A percentile compares a stretch with the other conserved stretches of the same genome.
phyloP scores from a whole-genome alignment of 2,329 filamentous ascomycete species.

The Byssothecium circinans region DNA sequence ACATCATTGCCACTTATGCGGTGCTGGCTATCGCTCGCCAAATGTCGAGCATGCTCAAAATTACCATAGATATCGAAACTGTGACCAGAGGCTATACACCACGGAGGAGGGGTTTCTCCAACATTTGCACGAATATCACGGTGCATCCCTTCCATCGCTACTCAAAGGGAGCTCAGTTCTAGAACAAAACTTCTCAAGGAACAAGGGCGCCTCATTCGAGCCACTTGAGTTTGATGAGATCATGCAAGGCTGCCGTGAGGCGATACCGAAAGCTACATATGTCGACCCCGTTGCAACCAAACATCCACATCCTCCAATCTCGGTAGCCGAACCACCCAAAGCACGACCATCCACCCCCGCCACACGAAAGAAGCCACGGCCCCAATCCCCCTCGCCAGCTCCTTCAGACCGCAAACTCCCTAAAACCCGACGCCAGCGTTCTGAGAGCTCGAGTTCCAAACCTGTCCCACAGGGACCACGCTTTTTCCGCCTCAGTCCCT shows the following conservation, averaged over 20 bases:
- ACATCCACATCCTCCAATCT: constrained; percentile 1
- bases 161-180: constrained; percentile 31
- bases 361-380: constrained; percentile 18
- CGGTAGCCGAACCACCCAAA: constrained; percentile 12
- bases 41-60: constrained; percentile 39
- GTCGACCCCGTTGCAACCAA: constrained; percentile 30
- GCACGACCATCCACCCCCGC: constrained; percentile 8
- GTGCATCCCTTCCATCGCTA: constrained; percentile 28
- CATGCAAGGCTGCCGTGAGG: constrained; percentile 31
- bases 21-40: constrained; percentile 34
- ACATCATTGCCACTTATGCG: constrained; percentile 41
- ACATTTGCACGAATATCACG: constrained; percentile 38
- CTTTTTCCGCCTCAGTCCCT: constrained; percentile 37
- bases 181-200: constrained; percentile 40
- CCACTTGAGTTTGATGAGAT: constrained; percentile 39
- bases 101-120: constrained; percentile 39
- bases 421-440: constrained; percentile 23
- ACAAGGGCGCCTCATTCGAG: constrained; percentile 40
- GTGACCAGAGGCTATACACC: constrained; percentile 38
- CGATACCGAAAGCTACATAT: constrained; percentile 23
- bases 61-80: constrained; percentile 37
- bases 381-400: constrained; percentile 4
- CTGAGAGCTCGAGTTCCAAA: constrained; percentile 18
- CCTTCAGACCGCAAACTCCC: constrained; percentile 2
- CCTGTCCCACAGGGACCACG: constrained; percentile 25